Evolutionary conservation across 345 rosid genomes (phyloP).

Genomic region (Aquilaria sinensis): DNA sequence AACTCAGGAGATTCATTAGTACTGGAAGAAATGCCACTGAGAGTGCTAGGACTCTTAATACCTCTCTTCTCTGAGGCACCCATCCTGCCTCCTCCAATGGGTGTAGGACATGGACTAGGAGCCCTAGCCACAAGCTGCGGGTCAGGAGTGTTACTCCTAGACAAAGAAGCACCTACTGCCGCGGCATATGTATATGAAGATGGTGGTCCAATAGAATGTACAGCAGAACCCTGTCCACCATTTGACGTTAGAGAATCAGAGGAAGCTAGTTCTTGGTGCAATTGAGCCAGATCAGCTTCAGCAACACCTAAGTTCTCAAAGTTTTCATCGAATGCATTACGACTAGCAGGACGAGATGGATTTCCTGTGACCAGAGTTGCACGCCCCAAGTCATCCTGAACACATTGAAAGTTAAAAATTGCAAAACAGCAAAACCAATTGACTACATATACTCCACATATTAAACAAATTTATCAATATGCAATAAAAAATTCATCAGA

Average conservation of each 20-base stretch:
- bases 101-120: constrained; percentile 84
- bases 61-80: constrained; percentile 57
- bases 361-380: constrained; percentile 26
- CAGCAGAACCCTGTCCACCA: constrained; percentile 41
- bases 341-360: constrained; percentile 77
- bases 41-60: constrained; percentile 39
- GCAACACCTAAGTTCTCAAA: constrained; percentile 28
- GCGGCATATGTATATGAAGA: constrained; percentile 73
- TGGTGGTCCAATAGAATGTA: constrained; percentile 41
- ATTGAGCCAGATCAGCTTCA: constrained; percentile 44
- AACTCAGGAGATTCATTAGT: constrained; percentile 53
- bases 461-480: no score
- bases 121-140: constrained; percentile 67
- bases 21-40: constrained; percentile 47
- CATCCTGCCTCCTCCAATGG: constrained; percentile 75
- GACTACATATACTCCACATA: no score
- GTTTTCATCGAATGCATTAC: constrained; percentile 67
- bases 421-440: no score
- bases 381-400: constrained; percentile 65
- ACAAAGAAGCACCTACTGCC: constrained; percentile 70
- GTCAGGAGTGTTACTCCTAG: constrained; percentile 88
- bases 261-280: constrained; percentile 34
- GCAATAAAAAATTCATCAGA: no score
- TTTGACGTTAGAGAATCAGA: constrained; percentile 27
- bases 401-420: neutral